Evolutionary conservation across 2,329 filamentous ascomycete genomes (phyloP).

Genomic region (Blastomyces gilchristii): DNA sequence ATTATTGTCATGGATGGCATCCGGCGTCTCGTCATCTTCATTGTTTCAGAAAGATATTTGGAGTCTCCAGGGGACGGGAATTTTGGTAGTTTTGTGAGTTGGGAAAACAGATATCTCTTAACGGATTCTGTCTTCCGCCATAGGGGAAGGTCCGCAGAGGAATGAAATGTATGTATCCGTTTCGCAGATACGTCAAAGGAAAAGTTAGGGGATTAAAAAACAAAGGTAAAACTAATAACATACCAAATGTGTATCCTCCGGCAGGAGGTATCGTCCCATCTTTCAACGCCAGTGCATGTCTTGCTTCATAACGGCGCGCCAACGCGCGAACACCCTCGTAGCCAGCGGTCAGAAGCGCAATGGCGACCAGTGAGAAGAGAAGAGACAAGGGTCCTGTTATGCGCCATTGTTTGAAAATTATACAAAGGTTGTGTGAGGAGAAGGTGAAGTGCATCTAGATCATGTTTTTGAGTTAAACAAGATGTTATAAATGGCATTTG

Average conservation of each 20-base stretch:
- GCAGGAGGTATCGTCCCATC: neutral
- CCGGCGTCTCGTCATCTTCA: conserved; percentile 8
- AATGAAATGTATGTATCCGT: neutral
- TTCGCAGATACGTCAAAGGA: neutral
- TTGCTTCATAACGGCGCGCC: conserved; percentile 63
- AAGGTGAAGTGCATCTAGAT: conserved; percentile 94
- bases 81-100: neutral
- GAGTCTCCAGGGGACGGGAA: neutral
- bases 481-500: neutral
- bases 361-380: conserved; percentile 68
- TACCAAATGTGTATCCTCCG: conserved; percentile 8
- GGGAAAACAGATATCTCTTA: neutral
- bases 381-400: conserved; percentile 64
- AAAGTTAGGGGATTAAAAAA: neutral
- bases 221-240: conserved; percentile 3
- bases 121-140: neutral
- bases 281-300: conserved; percentile 4
- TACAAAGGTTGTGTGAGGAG: conserved; percentile 87
- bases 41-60: conserved; percentile 6
- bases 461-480: neutral
- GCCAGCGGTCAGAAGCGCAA: conserved; percentile 75
- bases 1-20: conserved; percentile 16
- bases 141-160: neutral
- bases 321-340: conserved; percentile 80
- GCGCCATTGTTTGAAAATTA: conserved; percentile 89